Evolutionary conservation across 1,284 basidiomycete species (phyloP).

Genomic region (Farysia itapuensis): DNA sequence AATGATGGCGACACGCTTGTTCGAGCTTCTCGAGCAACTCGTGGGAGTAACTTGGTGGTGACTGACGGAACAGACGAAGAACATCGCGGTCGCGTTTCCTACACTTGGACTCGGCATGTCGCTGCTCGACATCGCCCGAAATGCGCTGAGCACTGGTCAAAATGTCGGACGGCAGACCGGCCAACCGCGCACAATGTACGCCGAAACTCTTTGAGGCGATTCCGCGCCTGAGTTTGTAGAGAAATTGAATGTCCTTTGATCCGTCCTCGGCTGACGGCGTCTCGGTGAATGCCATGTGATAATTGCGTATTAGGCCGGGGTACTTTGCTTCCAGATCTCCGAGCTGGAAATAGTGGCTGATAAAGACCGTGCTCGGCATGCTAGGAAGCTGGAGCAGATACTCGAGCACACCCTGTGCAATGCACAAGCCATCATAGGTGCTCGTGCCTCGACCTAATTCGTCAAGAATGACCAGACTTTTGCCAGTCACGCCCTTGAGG

Average conservation of each 20-base stretch:
- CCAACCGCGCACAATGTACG: slow-evolving; percentile 52
- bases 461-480: slow-evolving; percentile 60
- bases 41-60: no score
- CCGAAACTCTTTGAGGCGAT: slow-evolving; percentile 48
- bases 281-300: slow-evolving; percentile 49
- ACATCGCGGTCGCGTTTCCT: background rate
- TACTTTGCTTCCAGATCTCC: slow-evolving; percentile 12
- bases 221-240: slow-evolving; percentile 48
- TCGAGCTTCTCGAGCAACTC: no score
- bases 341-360: slow-evolving; percentile 52
- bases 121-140: background rate
- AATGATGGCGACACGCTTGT: no score
- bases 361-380: slow-evolving; percentile 41
- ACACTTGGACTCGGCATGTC: background rate
- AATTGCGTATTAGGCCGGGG: slow-evolving; percentile 14
- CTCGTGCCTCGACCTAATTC: slow-evolving; percentile 45
- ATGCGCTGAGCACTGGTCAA: slow-evolving; percentile 6
- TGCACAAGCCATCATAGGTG: slow-evolving; percentile 47
- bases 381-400: slow-evolving; percentile 12
- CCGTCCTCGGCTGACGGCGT: background rate
- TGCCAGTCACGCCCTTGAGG: slow-evolving; percentile 61
- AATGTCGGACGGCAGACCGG: slow-evolving; percentile 27
- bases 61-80: no score
- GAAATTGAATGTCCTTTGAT: slow-evolving; percentile 40
- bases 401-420: slow-evolving; percentile 42